Conservation (phyloP, 2,329 filamentous ascomycete genomes). For the Pezicula neosporulosa region DNA sequence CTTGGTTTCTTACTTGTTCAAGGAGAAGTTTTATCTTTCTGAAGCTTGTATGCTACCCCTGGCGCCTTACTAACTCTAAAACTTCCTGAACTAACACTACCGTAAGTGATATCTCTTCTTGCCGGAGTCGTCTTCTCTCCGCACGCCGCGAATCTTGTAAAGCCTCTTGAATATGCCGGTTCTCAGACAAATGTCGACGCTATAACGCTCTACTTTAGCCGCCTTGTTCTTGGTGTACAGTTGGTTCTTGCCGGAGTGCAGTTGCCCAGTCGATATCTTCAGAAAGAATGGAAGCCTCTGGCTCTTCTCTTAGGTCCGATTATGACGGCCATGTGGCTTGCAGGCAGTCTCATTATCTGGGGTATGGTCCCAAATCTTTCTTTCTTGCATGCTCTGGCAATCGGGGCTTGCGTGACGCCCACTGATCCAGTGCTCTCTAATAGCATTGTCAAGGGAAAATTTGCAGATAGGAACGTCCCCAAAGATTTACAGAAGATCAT, state of each 20-base stretch:
- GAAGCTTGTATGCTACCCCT: constrained; percentile 66
- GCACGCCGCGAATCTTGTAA: constrained; percentile 70
- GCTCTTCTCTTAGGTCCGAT: constrained; percentile 74
- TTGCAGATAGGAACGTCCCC: constrained; percentile 87
- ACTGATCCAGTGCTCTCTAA: constrained; percentile 88
- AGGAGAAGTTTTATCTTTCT: constrained; percentile 87
- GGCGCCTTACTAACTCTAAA: background rate
- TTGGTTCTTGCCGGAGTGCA: constrained; percentile 86
- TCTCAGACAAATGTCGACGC: constrained; percentile 57
- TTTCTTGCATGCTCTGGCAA: constrained; percentile 74
- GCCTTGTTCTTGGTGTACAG: constrained; percentile 86
- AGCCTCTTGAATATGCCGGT: constrained; percentile 71
- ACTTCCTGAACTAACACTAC: background rate
- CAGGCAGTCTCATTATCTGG: constrained; percentile 77
- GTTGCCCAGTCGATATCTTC: constrained; percentile 77
- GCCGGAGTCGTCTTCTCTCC: constrained; percentile 78
- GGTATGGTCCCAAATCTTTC: constrained; percentile 66
- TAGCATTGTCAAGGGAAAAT: constrained; percentile 89
- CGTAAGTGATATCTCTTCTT: constrained; percentile 74
- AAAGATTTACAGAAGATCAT: constrained; percentile 77
- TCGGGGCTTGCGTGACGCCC: constrained; percentile 86
- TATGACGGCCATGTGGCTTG: constrained; percentile 85
- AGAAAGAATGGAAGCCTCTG: constrained; percentile 74
- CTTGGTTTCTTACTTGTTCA: constrained; percentile 82
- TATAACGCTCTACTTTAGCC: constrained; percentile 80